Base-by-base conservation (phyloP, 2,329 filamentous ascomycete genomes). In the Tolypocladium sp. region DNA sequence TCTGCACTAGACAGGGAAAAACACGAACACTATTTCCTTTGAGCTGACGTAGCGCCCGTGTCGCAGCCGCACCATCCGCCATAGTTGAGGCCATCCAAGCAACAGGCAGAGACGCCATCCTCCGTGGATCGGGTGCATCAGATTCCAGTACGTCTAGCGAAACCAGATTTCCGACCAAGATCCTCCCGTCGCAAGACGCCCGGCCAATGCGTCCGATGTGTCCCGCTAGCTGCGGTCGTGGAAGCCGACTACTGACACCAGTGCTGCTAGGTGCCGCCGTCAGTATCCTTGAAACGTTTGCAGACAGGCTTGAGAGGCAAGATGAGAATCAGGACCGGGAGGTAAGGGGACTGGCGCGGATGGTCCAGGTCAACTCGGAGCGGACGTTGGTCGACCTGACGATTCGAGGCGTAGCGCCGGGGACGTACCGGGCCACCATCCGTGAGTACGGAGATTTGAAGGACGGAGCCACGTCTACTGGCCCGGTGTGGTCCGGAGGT, bases 91-190 rank as follows among this genome's bases (percentile, higher is more conserved):
- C 93, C 9, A 96, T 97, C 63, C 90, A 97, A 77, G 81, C 82
- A 52, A 97, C 92, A 12, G 94, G 94, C 57, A 86, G 92, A 69
- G 93, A 97, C 82, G 93, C 93, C 53, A 97, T 99, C 69, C 77
- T 99, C 60, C 88, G 94, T 65, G 94, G 94, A 58, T 92, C 89
- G 61, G 94, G 94, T 63, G 83, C 82, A 66, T 88, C 91, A 70
- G 88, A 97, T 75, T 35, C 30, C 22, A 91, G 91, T 92, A 80
- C 68, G 86, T 82, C 60, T 55, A 62, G 49, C 49, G 20, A 7
- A 35, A 5, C 30, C 10, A 35, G 20, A 52, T 52, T 9, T 12
- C 12, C 49, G 49, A 20, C 62, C 57, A 60, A 64, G 30, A 33
- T 56, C 25, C 41, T 46, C n/a, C 55, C 38, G 49, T 15, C 37